A percentile compares a stretch with the other conserved stretches of the same genome.
phyloP scores from a whole-genome alignment of 345 rosid species.

The Salix viminalis region DNA sequence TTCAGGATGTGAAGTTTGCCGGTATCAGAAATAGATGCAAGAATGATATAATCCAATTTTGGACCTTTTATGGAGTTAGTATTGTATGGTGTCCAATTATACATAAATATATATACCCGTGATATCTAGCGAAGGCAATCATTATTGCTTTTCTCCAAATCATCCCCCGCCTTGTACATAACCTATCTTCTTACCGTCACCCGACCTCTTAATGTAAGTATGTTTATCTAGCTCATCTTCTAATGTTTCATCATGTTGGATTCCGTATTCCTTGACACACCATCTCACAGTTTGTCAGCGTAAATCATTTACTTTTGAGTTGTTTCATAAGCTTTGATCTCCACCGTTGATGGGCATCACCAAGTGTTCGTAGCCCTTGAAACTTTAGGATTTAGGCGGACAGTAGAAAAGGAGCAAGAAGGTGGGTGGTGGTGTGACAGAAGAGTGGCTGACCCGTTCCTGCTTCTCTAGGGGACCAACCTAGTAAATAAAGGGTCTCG shows the following conservation, averaged over 20 bases:
- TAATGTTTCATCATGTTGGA: neutral
- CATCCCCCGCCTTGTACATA: constrained; percentile 18
- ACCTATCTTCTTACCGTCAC: neutral
- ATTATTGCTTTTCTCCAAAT: constrained; percentile 4
- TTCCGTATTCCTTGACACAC: neutral
- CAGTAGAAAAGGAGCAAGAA: neutral
- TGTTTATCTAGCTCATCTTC: neutral
- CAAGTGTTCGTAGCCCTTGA: neutral
- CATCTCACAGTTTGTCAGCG: neutral
- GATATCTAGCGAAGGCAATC: constrained; percentile 2
- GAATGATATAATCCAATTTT: constrained; percentile 23
- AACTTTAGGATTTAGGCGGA: neutral
- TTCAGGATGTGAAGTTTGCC: constrained; percentile 1
- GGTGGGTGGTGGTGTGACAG: neutral
- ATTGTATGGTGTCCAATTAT: constrained; percentile 22
- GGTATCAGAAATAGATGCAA: constrained; percentile 13
- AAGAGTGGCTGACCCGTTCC: neutral
- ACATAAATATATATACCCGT: constrained; percentile 5
- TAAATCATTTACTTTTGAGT: neutral
- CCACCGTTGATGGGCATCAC: neutral
- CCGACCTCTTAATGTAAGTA: constrained; percentile 6
- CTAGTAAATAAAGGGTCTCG: neutral
- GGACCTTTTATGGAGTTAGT: constrained; percentile 18
- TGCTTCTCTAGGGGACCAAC: neutral
- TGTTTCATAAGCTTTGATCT: neutral